Evolutionary conservation across 2,329 filamentous ascomycete species (phyloP).

Genomic region (Emmonsiellopsis sp.): DNA sequence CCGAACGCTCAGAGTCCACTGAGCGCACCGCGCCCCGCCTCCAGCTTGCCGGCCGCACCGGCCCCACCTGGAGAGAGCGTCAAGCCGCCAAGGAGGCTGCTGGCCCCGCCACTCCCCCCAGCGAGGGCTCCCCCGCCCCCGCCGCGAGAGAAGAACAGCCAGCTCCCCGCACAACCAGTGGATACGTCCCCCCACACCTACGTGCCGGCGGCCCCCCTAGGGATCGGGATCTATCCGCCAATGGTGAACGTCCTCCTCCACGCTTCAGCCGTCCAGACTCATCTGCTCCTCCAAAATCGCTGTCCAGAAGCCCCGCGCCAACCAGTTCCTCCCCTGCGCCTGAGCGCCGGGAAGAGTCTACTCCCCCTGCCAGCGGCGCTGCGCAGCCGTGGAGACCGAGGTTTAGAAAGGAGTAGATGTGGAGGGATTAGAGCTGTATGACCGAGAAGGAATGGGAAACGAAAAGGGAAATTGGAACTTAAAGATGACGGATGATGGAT

Average conservation of each 20-base stretch:
- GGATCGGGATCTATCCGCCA: constrained; percentile 8
- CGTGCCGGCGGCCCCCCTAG: constrained; percentile 3
- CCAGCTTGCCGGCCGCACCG: constrained; percentile 42
- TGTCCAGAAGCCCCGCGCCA: constrained; percentile 7
- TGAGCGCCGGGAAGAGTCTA: constrained; percentile 5
- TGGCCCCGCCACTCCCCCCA: constrained; percentile 12
- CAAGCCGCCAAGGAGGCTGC: constrained; percentile 41
- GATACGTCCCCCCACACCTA: constrained; percentile 11
- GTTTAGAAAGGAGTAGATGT: constrained; percentile 8
- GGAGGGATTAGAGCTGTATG: not conserved
- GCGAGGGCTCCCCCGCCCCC: constrained; percentile 19
- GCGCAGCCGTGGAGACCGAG: constrained; percentile 9
- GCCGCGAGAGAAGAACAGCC: constrained; percentile 2
- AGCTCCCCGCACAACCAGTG: not conserved
- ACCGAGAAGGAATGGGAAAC: not conserved
- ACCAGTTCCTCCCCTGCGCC: constrained; percentile 6
- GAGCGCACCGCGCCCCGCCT: constrained; percentile 47
- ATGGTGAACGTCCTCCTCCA: not conserved
- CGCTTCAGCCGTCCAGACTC: constrained; percentile 3
- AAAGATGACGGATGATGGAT: not conserved
- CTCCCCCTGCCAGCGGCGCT: constrained; percentile 5
- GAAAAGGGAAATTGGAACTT: not conserved
- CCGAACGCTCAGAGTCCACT: constrained; percentile 41
- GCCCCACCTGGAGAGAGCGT: constrained; percentile 49
- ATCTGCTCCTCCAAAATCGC: constrained; percentile 2